Evolutionary conservation across 179 eudicot genomes (phyloP), one percentile per base, ranked within the genome.

Genomic region (Silene noctiflora): DNA sequence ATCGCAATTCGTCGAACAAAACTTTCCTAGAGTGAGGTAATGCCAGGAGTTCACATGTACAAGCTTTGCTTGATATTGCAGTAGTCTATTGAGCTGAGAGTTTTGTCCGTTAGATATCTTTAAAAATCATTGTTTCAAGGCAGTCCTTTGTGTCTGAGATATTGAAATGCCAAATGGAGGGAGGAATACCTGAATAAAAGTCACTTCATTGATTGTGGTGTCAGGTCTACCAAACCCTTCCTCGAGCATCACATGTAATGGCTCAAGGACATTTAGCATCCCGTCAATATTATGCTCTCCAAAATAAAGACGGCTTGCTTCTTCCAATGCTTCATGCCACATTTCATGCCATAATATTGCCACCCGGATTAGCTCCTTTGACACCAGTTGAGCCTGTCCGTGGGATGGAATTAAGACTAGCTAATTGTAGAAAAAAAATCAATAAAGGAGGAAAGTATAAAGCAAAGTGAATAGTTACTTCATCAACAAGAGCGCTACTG

Each of bases 251-350:
- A 83, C 92, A 83, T 96, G 99, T 75, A 93, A 83, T 69, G 99
- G 99, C 80, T 96, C 99, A 72, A 96, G 91, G 76, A 90, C 96
- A 83, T 91, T 93, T 10, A 96, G 80, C 99, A 96, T 96, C 33
- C 97, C 98, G 72, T 91, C 98, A 75, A 88, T 85, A 69, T 93
- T 96, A 65, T 87, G 96, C 80, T 96, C 99, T 46, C 98, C 99
- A 80, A 93, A 96, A 83, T 85, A 96, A 51, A 91, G 87, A 81
- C 98, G 99, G 72, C 99, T 96, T 39, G 99, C 97, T 87, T 96
- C 98, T 89, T 96, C 99, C 76, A 96, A 78, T 70, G 89, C 98
- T 79, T 96, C 99, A 83, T 96, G 99, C 98, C 99, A 96, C 94
- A 83, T 84, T 83, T 96, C 99, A 85, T 89, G 98, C 99, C 98